phyloP scores from a whole-genome alignment of 805 yeast species.

The Sungouiella blattae region DNA sequence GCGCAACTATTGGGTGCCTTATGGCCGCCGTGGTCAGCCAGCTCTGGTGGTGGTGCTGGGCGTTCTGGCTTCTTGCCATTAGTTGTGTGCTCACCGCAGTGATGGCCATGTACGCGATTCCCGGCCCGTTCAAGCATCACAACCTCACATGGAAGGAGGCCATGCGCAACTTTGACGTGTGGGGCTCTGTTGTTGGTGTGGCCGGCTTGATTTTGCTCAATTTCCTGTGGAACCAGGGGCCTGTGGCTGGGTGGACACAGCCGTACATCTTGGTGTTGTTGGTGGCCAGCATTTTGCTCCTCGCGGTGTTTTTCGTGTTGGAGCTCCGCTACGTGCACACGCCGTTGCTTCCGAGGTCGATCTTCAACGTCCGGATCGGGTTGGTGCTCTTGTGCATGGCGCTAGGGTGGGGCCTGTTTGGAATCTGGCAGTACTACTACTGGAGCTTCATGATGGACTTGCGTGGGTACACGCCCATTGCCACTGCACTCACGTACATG shows the following conservation, averaged over 20 bases:
- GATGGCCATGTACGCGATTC: slow-evolving; percentile 36
- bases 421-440: slow-evolving; percentile 66
- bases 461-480: slow-evolving; percentile 40
- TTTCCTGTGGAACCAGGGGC: slow-evolving; percentile 74
- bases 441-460: slow-evolving; percentile 50
- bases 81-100: slow-evolving; percentile 29
- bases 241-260: slow-evolving; percentile 62
- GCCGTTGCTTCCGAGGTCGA: slow-evolving; percentile 55
- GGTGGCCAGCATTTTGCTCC: slow-evolving; percentile 45
- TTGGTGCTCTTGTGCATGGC: slow-evolving; percentile 50
- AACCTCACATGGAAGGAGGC: slow-evolving; percentile 11
- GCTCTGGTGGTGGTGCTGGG: slow-evolving; percentile 59
- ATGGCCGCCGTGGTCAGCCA: slow-evolving; percentile 49
- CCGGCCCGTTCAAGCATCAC: slow-evolving; percentile 19
- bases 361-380: slow-evolving; percentile 43
- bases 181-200: slow-evolving; percentile 57
- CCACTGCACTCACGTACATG: slow-evolving; percentile 36
- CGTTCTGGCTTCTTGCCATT: slow-evolving; percentile 47
- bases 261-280: slow-evolving; percentile 58
- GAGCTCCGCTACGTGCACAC: slow-evolving; percentile 44
- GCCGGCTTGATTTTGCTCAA: slow-evolving; percentile 59
- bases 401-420: slow-evolving; percentile 77
- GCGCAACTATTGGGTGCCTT: slow-evolving; percentile 53
- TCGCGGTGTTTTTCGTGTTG: slow-evolving; percentile 41
- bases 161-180: slow-evolving; percentile 13